phyloP scores from a whole-genome alignment of 345 rosid species.

The Gossypium turneri region DNA sequence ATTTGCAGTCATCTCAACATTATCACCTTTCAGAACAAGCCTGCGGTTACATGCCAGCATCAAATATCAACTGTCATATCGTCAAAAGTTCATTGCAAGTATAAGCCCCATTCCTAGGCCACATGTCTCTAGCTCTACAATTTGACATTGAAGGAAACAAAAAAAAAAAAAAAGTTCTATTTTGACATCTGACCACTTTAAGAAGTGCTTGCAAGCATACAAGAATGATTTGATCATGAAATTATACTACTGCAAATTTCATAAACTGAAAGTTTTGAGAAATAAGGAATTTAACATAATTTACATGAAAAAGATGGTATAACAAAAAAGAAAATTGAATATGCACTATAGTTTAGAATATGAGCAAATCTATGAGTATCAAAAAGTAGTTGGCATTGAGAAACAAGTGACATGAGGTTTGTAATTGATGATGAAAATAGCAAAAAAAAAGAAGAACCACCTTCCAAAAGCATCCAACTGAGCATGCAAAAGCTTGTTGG shows the following conservation, averaged over 20 bases:
- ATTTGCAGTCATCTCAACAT: constrained; percentile 73
- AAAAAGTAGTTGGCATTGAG: neutral
- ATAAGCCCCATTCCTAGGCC: too few species aligned
- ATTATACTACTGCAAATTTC: neutral
- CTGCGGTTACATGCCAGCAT: constrained; percentile 34
- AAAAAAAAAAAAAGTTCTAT: too few species aligned
- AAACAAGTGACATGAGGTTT: neutral
- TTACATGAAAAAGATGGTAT: neutral
- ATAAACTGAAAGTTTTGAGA: neutral
- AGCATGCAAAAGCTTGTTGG: constrained; percentile 88
- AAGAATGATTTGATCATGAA: neutral
- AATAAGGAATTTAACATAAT: neutral
- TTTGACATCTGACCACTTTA: too few species aligned
- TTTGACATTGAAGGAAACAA: too few species aligned
- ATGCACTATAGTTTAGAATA: neutral
- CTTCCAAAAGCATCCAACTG: constrained; percentile 83
- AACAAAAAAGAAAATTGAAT: neutral
- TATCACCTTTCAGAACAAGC: constrained; percentile 69
- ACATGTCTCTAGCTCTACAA: too few species aligned
- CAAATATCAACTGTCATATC: constrained; percentile 18
- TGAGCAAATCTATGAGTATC: neutral
- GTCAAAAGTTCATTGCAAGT: constrained; percentile 4
- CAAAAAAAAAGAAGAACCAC: constrained; percentile 22
- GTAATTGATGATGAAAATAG: neutral
- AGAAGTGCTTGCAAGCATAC: too few species aligned